Evolutionary conservation across 2,329 filamentous ascomycete species (phyloP), one percentile per base, ranked within the genome.

Genomic region (Aureobasidium pullulans): DNA sequence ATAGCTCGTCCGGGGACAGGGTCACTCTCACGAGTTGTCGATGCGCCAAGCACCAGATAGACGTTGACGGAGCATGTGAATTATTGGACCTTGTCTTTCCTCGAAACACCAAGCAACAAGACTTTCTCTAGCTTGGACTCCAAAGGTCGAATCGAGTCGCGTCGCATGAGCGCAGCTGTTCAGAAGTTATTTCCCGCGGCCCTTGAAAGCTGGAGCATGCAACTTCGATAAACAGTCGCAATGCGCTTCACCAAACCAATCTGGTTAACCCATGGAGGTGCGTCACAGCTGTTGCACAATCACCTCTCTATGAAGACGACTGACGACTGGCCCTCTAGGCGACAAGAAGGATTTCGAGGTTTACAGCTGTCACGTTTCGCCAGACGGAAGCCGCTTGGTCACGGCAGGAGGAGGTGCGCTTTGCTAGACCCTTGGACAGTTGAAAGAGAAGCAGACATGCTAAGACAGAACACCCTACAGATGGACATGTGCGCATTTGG

Each of bases 311-410:
- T 28, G 39, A 19, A 11, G 4, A 4, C 6, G 13, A 15, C 53
- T 57, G 42, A 57, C 34, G 19, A 39, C 15, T 13, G 8, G 23
- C 8, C 8, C 0, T 29, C 66, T 68, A 90, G 88, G 93, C 72
- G 94, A 99, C 78, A 90, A 96, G 73, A 97, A 96, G 72, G 92
- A 97, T 72, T 96, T 95, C 71, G 94, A 99, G 76, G 93, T 97
- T 65, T 99, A 97, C 78, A 96, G 90, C 77, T 97, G 93, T 74
- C 90, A 97, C 79, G 86, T 99, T 64, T 99, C 94, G 31, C 90
- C 94, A 13, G 94, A 99, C 76, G 94, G 93, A 65, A 87, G 85
- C 70, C 85, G 94, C 64, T 82, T 99, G 60, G 94, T 93, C 50
- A 97, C 94, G 19, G 94, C 93, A 63, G 94, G 92, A 68, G 93